Percentiles rank a stretch among this genome's conserved stretches.
These are phyloP conservation scores for Zymoseptoria crescenta DNA, from an alignment of 2,329 filamentous ascomycete species.

Conservation along the genomic window DNA sequence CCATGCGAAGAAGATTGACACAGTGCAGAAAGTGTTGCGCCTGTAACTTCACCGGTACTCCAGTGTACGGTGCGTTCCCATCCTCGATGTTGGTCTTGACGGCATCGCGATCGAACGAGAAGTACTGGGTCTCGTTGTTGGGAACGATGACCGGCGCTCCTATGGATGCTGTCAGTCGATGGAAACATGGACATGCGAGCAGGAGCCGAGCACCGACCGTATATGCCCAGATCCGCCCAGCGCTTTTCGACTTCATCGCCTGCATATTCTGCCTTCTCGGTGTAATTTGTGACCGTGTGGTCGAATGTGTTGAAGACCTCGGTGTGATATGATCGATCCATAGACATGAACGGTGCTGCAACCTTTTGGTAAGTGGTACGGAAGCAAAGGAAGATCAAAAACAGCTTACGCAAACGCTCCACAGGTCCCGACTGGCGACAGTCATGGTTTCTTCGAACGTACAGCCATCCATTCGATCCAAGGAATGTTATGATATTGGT, in stretches of 20 bases:
- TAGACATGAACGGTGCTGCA: constrained; percentile 1
- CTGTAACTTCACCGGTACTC: background rate
- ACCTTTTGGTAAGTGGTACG: too few species aligned
- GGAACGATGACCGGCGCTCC: background rate
- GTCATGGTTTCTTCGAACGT: too few species aligned
- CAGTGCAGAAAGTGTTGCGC: background rate
- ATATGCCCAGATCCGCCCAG: constrained; percentile 1
- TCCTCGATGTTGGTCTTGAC: background rate
- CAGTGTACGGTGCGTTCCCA: background rate
- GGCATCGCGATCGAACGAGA: background rate
- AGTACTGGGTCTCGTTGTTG: background rate
- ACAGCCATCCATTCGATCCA: too few species aligned
- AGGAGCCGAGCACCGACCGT: background rate
- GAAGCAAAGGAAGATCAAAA: too few species aligned
- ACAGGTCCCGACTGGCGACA: too few species aligned
- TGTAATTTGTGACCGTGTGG: constrained; percentile 1
- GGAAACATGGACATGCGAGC: background rate
- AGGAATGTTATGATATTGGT: too few species aligned
- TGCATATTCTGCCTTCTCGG: background rate
- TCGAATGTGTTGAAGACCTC: constrained; percentile 4
- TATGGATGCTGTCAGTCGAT: background rate
- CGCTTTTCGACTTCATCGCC: constrained; percentile 2
- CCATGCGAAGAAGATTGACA: background rate
- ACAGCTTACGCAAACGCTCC: too few species aligned
- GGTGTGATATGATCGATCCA: background rate